Percentiles rank a stretch among this genome's conserved stretches.
Evolutionary conservation across 2,329 filamentous ascomycete genomes (phyloP).

Genomic region (Aureobasidium pullulans): DNA sequence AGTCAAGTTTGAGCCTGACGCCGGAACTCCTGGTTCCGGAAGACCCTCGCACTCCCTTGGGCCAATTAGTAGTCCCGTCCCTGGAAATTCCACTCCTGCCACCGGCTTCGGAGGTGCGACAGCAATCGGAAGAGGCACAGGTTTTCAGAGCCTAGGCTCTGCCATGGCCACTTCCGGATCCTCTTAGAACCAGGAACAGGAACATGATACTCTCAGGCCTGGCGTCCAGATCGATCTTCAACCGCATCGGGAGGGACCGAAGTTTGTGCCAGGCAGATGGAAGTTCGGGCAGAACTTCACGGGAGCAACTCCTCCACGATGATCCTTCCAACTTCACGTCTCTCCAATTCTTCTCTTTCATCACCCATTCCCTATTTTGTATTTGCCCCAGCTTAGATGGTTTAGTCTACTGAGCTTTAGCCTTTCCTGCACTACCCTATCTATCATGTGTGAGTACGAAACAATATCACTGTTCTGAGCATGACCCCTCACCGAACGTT

Average conservation of each 20-base stretch:
- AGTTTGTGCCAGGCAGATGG: not conserved
- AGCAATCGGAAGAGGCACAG: not conserved
- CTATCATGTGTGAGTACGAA: not conserved
- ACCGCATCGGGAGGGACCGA: not conserved
- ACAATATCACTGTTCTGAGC: not conserved
- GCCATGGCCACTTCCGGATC: slow-evolving; percentile 6
- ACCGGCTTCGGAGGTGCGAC: not conserved
- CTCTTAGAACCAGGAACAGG: not conserved
- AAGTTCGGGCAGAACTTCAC: not conserved
- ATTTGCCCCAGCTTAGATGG: not conserved
- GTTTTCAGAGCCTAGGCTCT: slow-evolving; percentile 8
- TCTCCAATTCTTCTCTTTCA: not conserved
- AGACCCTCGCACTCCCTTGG: slow-evolving; percentile 29
- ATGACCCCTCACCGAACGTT: not conserved
- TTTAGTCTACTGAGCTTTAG: not conserved
- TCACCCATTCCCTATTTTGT: not conserved
- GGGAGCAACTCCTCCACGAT: no score
- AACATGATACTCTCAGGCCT: not conserved
- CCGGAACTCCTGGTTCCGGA: slow-evolving; percentile 24
- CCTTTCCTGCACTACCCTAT: not conserved
- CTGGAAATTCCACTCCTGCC: slow-evolving; percentile 34
- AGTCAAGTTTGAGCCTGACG: slow-evolving; percentile 36
- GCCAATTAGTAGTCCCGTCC: slow-evolving; percentile 42
- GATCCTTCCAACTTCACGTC: not conserved
- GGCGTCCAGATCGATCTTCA: not conserved